Base-by-base conservation (phyloP, 345 rosid genomes). In the Combretum micranthum region DNA sequence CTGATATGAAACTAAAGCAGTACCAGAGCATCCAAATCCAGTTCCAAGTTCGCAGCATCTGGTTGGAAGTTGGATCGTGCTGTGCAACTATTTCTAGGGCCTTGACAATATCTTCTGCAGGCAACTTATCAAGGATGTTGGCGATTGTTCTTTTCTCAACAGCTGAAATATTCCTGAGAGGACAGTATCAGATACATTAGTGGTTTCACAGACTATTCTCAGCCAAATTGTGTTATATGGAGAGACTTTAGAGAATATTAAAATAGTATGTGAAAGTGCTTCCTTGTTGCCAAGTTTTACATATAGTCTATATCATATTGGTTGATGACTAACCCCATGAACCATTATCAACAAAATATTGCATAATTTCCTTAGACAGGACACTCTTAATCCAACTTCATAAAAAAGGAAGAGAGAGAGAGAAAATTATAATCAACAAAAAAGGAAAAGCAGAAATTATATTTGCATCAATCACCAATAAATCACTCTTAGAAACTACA, bases 21-120 rank as follows among this genome's bases (percentile, higher is more conserved):
- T 56, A 86, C 93, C 89, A 84, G 87, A 54, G 72, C 73, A 70
- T 86, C 94, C 59, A 89, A 83, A 65, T 86, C 91, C 16, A 93
- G 88, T 53, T 78, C 81, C 69, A 93, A 86, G 64, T 79, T 81
- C 59, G 78, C 85, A 23, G 80, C 86, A 44, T 65, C 75, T 55
- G 81, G 51, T 69, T 75, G 80, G 66, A 92, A 83, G 60, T 58
- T 0, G 86, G 80, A 70, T 86, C 67, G 64, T 67, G 66, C 72
- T 82, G 79, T 66, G 95, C 86, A 72, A 86, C 90, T 46, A 86
- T 84, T 53, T 76, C 80, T 69, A 92, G 51, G 53, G 83, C 96
- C 69, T 75, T 92, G 45, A 59, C 75, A 52, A 92, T 77, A 69
- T 92, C 90, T 60, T 88, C 93, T 0, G 83, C 72, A 32, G 86